A percentile compares a stretch with the other conserved stretches of the same genome.
These are phyloP conservation scores for Fraxinus quadrangulata DNA, from an alignment of 257 asterid species.

Conservation along the genomic window DNA sequence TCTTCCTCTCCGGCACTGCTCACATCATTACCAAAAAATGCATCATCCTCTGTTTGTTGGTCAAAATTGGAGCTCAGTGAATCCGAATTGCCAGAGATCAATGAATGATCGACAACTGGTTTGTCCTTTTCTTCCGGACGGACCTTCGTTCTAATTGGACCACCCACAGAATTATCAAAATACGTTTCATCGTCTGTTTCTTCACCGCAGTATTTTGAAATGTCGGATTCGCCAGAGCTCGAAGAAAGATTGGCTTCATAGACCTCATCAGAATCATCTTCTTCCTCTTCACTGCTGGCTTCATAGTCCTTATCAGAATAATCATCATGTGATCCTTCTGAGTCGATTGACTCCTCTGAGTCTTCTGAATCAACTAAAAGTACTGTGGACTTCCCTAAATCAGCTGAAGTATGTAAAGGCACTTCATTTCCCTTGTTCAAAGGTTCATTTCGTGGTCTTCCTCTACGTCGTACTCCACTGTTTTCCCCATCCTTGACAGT, in stretches of 20 bases:
- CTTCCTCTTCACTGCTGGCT: conserved; percentile 27
- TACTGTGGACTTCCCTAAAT: background rate
- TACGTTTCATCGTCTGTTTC: conserved; percentile 2
- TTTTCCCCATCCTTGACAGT: background rate
- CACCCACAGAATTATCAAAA: background rate
- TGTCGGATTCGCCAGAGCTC: conserved; percentile 9
- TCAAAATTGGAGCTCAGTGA: background rate
- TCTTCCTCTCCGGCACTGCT: background rate
- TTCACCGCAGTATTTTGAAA: background rate
- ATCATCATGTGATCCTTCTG: conserved; percentile 18
- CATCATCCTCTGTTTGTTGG: background rate
- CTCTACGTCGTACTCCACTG: conserved; percentile 1
- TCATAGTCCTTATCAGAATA: conserved; percentile 6
- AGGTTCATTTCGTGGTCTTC: conserved; percentile 10
- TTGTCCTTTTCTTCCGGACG: background rate
- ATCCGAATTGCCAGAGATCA: background rate
- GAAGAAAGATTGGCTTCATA: conserved; percentile 17
- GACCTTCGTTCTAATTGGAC: background rate
- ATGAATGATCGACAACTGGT: background rate
- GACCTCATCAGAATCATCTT: conserved; percentile 26
- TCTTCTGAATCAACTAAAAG: conserved; percentile 8
- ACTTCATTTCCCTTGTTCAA: background rate
- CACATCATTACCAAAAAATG: background rate
- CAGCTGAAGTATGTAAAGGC: background rate
- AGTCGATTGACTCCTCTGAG: conserved; percentile 8